Evolutionary conservation across 2,329 filamentous ascomycete species (phyloP), one percentile per base, ranked within the genome.

Genomic region (Hypoxylon sp.): DNA sequence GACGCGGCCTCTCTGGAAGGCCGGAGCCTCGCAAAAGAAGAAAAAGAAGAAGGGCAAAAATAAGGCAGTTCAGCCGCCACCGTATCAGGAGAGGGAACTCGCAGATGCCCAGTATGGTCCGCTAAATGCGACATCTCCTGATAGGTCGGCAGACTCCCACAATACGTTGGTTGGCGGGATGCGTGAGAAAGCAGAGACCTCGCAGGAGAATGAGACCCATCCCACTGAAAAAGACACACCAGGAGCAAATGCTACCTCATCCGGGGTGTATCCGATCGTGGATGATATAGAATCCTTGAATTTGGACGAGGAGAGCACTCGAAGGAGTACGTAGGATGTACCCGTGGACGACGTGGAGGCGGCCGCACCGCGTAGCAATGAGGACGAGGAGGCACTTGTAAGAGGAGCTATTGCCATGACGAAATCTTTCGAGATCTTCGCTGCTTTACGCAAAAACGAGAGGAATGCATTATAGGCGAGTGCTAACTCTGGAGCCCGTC

Each of bases 1-100:
- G 14, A 52, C 37, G 14, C 32, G 16, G 16, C 32, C 50, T 41
- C 32, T 9, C 12, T 52, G 50, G 50, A 52, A 52, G 21, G 7
- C 7, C 2, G 41, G 37, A 12, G 50, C 50, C 12, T 34, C 32
- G n/a, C 32, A 41, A 11, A 52, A 41, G 21, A 53, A 39, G 41
- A 16, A 19, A 7, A 48, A 29, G 45, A 45, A 39, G 32, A 16
- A 32, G 7, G 21, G 9, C 11, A 43, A 27, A 12, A 29, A 47
- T 19, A 47, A 30, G 23, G 14, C 30, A 3, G 27, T 29, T 21
- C 37, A 41, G 21, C 16, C 16, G n/a, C 16, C 37, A 41, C 37
- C 8, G 21, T 12, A 12, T 14, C 30, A 14, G 37, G 16, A 3
- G 37, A 41, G 7, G 11, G 8, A 41, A 3, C 25, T 6, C 25